A percentile compares a stretch with the other conserved stretches of the same genome.
These are phyloP conservation scores for Inga oerstediana DNA, from an alignment of 306 rosid genomes.

Conservation along the genomic window DNA sequence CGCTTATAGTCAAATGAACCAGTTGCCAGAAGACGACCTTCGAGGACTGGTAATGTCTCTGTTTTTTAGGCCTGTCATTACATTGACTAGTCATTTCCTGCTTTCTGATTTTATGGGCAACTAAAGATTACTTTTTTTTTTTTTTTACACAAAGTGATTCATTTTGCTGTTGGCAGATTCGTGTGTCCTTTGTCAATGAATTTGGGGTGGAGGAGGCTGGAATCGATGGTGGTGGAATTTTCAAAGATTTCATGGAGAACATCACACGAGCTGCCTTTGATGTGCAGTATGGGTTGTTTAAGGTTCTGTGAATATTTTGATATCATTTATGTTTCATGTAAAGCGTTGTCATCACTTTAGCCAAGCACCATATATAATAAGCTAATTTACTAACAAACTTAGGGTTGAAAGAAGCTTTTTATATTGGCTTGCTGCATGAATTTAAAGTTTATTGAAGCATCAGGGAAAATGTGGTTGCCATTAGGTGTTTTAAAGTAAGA, in stretches of 20 bases:
- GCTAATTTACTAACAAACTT: not conserved
- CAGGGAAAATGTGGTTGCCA: not conserved
- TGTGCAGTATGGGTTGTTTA: constrained; percentile 95
- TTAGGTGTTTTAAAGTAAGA: not conserved
- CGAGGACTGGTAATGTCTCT: constrained; percentile 70
- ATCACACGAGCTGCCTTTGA: constrained; percentile 99
- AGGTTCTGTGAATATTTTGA: constrained; percentile 56
- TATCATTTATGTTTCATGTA: constrained; percentile 16
- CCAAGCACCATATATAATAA: constrained; percentile 21
- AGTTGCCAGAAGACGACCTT: constrained; percentile 91
- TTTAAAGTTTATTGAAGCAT: constrained; percentile 12
- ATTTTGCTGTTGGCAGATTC: constrained; percentile 62
- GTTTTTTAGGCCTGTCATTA: constrained; percentile 22
- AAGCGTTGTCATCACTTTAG: not conserved
- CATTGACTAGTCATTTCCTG: constrained; percentile 18
- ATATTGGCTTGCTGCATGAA: not conserved
- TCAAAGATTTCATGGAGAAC: constrained; percentile 99
- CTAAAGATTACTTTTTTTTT: constrained; percentile 16
- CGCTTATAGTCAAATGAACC: constrained; percentile 94
- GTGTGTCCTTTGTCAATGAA: constrained; percentile 93
- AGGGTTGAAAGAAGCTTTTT: not conserved
- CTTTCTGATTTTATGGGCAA: constrained; percentile 25
- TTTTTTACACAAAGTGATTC: constrained; percentile 16
- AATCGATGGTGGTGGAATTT: constrained; percentile 98
- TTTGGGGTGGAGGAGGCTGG: constrained; percentile 99